Evolutionary conservation across 2,329 filamentous ascomycete genomes (phyloP).

Genomic region (Akanthomyces uredinophilus): DNA sequence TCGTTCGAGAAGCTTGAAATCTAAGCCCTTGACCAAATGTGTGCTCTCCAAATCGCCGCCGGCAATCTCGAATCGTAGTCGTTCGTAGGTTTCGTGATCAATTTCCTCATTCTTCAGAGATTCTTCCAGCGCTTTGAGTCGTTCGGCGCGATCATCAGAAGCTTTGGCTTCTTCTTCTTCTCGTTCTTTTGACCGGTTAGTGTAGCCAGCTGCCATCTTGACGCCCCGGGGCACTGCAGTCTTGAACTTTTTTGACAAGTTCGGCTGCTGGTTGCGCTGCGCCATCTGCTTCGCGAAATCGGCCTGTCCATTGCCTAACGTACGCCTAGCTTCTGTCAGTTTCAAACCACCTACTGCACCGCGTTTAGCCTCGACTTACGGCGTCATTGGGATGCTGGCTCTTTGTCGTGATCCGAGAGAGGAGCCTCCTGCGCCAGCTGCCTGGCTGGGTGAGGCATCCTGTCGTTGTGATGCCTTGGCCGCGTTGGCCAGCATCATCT

Average conservation of each 20-base stretch:
- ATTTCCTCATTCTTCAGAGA: constrained; percentile 80
- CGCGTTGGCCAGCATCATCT: constrained; percentile 57
- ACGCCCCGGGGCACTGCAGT: constrained; percentile 78
- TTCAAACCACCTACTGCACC: background rate
- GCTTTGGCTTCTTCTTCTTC: constrained; percentile 48
- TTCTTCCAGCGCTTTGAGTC: constrained; percentile 75
- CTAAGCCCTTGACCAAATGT: constrained; percentile 86
- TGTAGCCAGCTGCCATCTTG: constrained; percentile 74
- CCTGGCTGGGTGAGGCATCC: constrained; percentile 40
- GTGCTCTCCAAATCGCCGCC: constrained; percentile 77
- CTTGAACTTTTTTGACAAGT: constrained; percentile 67
- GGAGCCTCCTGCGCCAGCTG: constrained; percentile 21
- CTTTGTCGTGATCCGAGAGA: constrained; percentile 71
- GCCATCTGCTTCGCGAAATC: constrained; percentile 83
- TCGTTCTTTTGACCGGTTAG: constrained; percentile 70
- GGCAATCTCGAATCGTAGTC: constrained; percentile 67
- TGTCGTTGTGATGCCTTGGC: constrained; percentile 35
- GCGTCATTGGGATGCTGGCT: constrained; percentile 89
- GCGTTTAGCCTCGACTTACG: constrained; percentile 48
- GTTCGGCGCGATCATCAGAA: constrained; percentile 52
- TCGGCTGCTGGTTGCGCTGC: constrained; percentile 56
- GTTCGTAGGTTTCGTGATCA: constrained; percentile 72
- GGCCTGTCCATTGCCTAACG: constrained; percentile 48
- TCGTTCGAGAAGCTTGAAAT: constrained; percentile 72
- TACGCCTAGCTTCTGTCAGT: constrained; percentile 46